These are phyloP conservation scores for Casuarina glauca DNA, from an alignment of 306 rosid genomes.

Conservation along the genomic window DNA sequence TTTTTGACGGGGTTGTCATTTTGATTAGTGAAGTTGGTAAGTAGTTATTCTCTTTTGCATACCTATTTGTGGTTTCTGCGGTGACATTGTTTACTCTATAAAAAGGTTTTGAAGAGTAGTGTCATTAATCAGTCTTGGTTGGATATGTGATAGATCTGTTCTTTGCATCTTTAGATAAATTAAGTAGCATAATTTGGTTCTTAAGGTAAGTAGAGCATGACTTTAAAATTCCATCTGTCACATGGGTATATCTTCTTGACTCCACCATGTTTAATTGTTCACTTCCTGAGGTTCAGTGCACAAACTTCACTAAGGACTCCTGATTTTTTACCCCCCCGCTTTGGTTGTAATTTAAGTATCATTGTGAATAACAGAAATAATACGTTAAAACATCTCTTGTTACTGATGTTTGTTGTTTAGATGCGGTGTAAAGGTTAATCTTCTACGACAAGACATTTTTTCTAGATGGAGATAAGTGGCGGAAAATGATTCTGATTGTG, in stretches of 20 bases:
- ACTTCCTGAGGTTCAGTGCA: neutral
- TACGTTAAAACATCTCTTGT: neutral
- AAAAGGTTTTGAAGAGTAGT: neutral
- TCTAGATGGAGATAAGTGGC: neutral
- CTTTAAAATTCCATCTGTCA: neutral
- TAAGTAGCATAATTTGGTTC: neutral
- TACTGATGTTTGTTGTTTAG: neutral
- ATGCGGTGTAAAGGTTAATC: no score
- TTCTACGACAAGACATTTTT: neutral
- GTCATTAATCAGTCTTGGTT: neutral
- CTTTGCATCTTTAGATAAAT: neutral
- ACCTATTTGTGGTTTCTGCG: constrained; percentile 13
- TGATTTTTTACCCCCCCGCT: neutral
- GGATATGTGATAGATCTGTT: neutral
- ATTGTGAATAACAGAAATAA: neutral
- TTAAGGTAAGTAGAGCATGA: neutral
- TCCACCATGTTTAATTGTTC: neutral
- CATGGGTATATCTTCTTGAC: neutral
- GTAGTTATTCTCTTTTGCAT: neutral
- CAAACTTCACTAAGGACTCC: neutral
- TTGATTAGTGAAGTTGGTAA: neutral
- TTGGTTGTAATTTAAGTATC: neutral
- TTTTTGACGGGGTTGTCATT: neutral
- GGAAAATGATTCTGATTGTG: neutral
- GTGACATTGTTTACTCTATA: neutral